These are phyloP conservation scores for Trypanosomatidae sp. DNA, from an alignment of 208 protist species.

Conservation along the genomic window DNA sequence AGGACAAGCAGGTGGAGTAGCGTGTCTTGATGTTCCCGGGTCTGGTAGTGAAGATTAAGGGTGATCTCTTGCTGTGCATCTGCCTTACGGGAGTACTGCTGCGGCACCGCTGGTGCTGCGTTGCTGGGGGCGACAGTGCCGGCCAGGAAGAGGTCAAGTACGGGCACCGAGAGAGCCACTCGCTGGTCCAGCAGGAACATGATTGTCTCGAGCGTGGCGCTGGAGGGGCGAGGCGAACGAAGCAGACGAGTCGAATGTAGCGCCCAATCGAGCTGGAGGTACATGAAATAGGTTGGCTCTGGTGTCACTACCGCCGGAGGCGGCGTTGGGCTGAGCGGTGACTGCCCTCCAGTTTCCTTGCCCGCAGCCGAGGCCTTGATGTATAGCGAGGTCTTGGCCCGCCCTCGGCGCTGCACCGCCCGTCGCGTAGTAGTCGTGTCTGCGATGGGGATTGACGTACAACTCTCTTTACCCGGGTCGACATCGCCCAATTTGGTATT, in stretches of 20 bases:
- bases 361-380: not conserved
- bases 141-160: conserved; percentile 69
- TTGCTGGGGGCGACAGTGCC: conserved; percentile 29
- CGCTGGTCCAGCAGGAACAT: conserved; percentile 67
- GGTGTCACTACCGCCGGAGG: not conserved
- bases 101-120: not conserved
- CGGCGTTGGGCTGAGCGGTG: not conserved
- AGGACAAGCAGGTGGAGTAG: conserved; percentile 80
- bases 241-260: conserved; percentile 65
- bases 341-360: not conserved
- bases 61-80: conserved; percentile 5
- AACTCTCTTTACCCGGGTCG: not conserved
- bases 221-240: conserved; percentile 63
- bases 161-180: conserved; percentile 57
- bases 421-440: not conserved
- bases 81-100: not conserved
- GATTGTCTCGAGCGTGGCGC: conserved; percentile 58
- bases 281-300: conserved; percentile 48
- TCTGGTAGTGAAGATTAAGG: conserved; percentile 40
- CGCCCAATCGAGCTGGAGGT: conserved; percentile 73
- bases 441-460: not conserved
- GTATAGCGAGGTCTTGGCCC: not conserved
- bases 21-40: conserved; percentile 51
- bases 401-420: not conserved
- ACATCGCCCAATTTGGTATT: not conserved